phyloP scores from a whole-genome alignment of 1,284 basidiomycete species.

The Meira miltonrushii region DNA sequence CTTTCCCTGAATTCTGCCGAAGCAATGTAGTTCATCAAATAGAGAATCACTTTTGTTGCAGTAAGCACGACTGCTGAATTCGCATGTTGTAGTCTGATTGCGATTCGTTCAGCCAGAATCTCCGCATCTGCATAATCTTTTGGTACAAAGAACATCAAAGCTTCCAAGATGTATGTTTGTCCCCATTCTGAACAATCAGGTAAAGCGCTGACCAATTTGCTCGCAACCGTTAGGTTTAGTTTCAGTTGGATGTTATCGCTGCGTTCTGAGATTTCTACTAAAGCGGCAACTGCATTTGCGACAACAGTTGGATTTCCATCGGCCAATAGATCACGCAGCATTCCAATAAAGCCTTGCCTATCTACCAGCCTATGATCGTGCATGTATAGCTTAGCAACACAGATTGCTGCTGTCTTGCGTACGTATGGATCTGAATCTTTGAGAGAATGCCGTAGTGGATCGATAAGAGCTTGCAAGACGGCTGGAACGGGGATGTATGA shows the following conservation, averaged over 20 bases:
- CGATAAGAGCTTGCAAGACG: conserved; percentile 66
- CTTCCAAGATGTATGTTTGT: conserved; percentile 96
- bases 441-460: conserved; percentile 78
- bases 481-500: conserved; percentile 70
- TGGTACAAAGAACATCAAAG: conserved; percentile 85
- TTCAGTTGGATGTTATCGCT: conserved; percentile 79
- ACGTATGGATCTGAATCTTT: conserved; percentile 89
- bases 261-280: conserved; percentile 82
- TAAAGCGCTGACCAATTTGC: conserved; percentile 75
- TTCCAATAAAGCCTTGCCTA: conserved; percentile 74
- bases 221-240: conserved; percentile 73
- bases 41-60: conserved; percentile 88
- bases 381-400: conserved; percentile 79
- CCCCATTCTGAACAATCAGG: conserved; percentile 96
- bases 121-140: conserved; percentile 82
- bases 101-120: conserved; percentile 84
- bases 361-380: conserved; percentile 79
- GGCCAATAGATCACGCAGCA: conserved; percentile 78
- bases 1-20: conserved; percentile 76
- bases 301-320: conserved; percentile 92
- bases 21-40: conserved; percentile 99
- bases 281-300: conserved; percentile 86
- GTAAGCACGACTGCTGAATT: conserved; percentile 93
- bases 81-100: conserved; percentile 82
- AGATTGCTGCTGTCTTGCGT: conserved; percentile 91